phyloP scores from a whole-genome alignment of 495 filamentous ascomycete genomes.

The Penicillium ochrochloron region DNA sequence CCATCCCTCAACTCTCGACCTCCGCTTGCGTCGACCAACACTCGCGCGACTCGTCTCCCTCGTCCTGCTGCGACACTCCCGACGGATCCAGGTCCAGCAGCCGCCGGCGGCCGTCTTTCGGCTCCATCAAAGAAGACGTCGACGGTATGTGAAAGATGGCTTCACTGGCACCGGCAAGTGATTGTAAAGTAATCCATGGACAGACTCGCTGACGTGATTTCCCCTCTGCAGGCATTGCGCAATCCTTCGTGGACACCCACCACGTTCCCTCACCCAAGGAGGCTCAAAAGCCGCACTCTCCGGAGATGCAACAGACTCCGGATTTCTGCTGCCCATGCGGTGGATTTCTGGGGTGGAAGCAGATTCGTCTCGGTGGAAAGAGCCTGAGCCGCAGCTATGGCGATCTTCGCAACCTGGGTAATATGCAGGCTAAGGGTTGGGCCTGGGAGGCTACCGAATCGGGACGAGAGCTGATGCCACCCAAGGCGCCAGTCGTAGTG shows the following conservation, averaged over 20 bases:
- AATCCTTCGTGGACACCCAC: constrained; percentile 73
- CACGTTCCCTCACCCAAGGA: constrained; percentile 59
- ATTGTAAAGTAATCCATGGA: background rate
- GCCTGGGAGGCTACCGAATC: constrained; percentile 54
- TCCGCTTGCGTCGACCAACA: constrained; percentile 34
- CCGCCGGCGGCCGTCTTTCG: constrained; percentile 47
- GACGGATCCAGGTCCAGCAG: constrained; percentile 50
- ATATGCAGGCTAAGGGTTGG: constrained; percentile 55
- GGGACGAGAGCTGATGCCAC: constrained; percentile 27
- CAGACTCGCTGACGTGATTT: constrained; percentile 15
- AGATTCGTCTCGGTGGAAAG: constrained; percentile 66
- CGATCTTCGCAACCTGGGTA: constrained; percentile 62
- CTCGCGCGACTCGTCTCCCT: constrained; percentile 46
- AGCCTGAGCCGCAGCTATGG: constrained; percentile 74
- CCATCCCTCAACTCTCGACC: constrained; percentile 29
- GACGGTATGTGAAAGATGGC: constrained; percentile 34
- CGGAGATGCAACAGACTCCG: constrained; percentile 51
- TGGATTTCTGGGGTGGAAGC: constrained; percentile 73
- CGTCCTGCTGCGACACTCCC: constrained; percentile 44
- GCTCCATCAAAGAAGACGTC: constrained; percentile 53
- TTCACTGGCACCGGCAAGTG: constrained; percentile 3
- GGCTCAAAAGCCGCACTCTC: constrained; percentile 44
- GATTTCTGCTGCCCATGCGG: constrained; percentile 74
- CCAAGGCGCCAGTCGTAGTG: constrained; percentile 35
- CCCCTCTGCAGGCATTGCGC: constrained; percentile 57